These are phyloP conservation scores for Silene coronaria DNA, from an alignment of 179 eudicot species.

Conservation along the genomic window DNA sequence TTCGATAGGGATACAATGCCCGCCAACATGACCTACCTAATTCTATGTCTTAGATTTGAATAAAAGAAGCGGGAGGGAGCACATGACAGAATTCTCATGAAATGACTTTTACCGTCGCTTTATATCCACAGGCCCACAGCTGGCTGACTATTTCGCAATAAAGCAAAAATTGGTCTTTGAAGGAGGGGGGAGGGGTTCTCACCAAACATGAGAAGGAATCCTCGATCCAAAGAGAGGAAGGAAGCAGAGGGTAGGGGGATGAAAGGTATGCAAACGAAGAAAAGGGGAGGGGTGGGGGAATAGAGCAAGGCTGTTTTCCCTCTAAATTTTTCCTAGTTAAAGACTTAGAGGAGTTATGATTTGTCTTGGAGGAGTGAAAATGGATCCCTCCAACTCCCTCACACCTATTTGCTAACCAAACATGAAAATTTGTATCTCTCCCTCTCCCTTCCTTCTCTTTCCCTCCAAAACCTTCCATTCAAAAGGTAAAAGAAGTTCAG, in stretches of 20 bases:
- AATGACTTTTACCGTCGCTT: neutral
- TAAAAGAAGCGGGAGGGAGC: neutral
- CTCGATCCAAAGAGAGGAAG: too few species aligned
- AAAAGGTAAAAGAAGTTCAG: constrained; percentile 3
- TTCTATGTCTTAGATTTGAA: neutral
- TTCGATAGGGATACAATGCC: neutral
- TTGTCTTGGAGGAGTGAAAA: too few species aligned
- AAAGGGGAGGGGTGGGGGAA: too few species aligned
- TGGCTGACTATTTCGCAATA: neutral
- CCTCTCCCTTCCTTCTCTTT: neutral
- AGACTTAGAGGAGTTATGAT: too few species aligned
- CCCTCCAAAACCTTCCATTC: neutral
- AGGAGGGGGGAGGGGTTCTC: neutral
- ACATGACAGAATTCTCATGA: neutral
- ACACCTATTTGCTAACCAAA: too few species aligned
- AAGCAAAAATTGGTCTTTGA: neutral
- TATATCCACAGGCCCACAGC: neutral
- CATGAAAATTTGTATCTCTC: too few species aligned
- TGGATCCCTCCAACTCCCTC: too few species aligned
- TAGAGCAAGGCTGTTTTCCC: too few species aligned
- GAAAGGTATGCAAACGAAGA: too few species aligned
- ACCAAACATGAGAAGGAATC: neutral
- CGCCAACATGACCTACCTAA: neutral
- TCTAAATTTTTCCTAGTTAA: too few species aligned
- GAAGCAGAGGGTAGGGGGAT: too few species aligned